Evolutionary conservation across 768 basidiomycete species (phyloP), one percentile per base, ranked within the genome.

Genomic region (Phylloporus sp.): DNA sequence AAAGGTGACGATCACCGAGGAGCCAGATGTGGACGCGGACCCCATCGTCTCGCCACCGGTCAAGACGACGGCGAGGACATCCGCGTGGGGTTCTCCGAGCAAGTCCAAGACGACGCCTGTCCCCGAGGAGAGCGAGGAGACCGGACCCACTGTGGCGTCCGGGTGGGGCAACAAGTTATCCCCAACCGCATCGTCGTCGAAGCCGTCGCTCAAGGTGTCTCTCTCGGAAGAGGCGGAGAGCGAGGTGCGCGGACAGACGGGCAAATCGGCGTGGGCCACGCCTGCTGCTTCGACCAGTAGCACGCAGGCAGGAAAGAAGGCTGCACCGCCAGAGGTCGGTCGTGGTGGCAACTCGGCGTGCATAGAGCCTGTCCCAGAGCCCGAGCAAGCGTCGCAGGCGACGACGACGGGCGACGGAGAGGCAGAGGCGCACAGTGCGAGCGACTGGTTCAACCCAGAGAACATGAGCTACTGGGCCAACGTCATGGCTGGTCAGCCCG

Each of bases 391-490:
- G 13, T 6, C 16, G 27, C 34, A 5, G 45, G 43, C 8, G 45
- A 35, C 11, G 20, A 36, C 35, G 13, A 24, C 18, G 15, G 11
- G 55, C 56, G 41, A 52, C 58, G 58, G 58, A 5, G 59, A 47
- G 4, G 48, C 24, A 6, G 61, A 53, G 3, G 63, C 62, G 28
- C 55, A 16, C 9, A 59, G 60, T 18, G 50, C 50, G 52, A 63
- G 45, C 23, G 31, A 50, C 6, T 70, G 60, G 69, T 58, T 61
- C 31, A 53, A 61, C 18, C 62, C 65, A 5, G 63, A 60, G 7
- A 49, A 59, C 34, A 36, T 59, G 16, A 56, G 32, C 45, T 69
- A 70, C 47, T 69, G 69, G 69, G 59, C 50, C n/a, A 64, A 60
- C 35, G 47, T 70, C 15, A 54, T 67, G 52, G 62, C 42, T 23